A percentile compares a stretch with the other conserved stretches of the same genome.
Conservation (phyloP, 306 rosid genomes). For the Ceratonia siliqua region DNA sequence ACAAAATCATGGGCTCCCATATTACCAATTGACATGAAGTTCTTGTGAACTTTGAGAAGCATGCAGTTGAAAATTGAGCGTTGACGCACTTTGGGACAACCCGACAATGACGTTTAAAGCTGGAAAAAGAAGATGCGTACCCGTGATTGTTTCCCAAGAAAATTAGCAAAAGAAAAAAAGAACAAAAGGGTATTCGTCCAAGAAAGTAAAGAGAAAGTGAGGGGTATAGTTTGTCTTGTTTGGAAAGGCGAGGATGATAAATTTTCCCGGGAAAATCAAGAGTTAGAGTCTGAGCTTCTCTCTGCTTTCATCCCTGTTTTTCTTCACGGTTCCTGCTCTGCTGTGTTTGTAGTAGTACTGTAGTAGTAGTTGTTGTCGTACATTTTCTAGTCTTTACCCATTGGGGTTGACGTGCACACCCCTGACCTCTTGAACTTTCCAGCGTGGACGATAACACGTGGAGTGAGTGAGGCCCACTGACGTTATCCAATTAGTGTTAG, state of each 20-base stretch:
- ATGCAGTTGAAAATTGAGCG: constrained; percentile 12
- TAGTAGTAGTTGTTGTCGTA: too few species aligned
- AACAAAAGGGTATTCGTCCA: background rate
- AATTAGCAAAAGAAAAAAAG: background rate
- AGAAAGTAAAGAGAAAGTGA: constrained; percentile 33
- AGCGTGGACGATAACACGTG: constrained; percentile 72
- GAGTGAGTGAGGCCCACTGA: constrained; percentile 49
- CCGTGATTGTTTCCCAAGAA: constrained; percentile 24
- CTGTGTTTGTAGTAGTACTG: too few species aligned
- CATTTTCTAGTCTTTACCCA: constrained; percentile 32
- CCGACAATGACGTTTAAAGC: background rate
- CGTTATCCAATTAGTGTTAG: constrained; percentile 50
- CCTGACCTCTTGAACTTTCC: constrained; percentile 58
- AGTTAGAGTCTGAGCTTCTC: background rate
- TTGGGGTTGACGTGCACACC: constrained; percentile 58
- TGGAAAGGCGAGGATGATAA: background rate
- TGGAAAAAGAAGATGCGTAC: constrained; percentile 10
- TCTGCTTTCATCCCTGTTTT: background rate
- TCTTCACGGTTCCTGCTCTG: background rate
- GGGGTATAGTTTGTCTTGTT: background rate
- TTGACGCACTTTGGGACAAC: constrained; percentile 7
- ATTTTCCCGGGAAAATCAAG: constrained; percentile 25
- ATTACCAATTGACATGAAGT: constrained; percentile 28
- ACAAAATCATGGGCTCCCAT: background rate
- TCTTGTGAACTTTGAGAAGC: constrained; percentile 6